phyloP scores from a whole-genome alignment of 345 rosid genomes.

The Geranium rotundifolium region DNA sequence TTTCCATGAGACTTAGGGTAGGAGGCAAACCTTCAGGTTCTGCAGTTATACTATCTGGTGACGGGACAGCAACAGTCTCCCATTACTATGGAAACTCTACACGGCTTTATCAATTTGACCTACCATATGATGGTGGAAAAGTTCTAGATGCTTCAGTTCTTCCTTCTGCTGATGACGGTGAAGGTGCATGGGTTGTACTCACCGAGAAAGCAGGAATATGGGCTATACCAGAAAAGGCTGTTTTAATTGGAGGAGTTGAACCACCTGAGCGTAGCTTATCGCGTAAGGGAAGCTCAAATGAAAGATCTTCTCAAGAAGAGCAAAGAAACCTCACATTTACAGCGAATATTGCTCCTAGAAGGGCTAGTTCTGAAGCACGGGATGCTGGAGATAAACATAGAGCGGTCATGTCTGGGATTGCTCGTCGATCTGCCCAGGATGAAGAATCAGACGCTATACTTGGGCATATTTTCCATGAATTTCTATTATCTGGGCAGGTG shows the following conservation, averaged over 20 bases:
- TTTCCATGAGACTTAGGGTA: slow-evolving; percentile 76
- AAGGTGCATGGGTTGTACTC: slow-evolving; percentile 84
- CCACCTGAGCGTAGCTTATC: slow-evolving; percentile 92
- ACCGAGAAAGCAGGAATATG: slow-evolving; percentile 95
- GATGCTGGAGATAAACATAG: slow-evolving; percentile 51
- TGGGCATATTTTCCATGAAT: slow-evolving; percentile 65
- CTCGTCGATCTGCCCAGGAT: slow-evolving; percentile 57
- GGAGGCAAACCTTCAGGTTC: slow-evolving; percentile 91
- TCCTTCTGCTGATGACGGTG: slow-evolving; percentile 57
- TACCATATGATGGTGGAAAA: slow-evolving; percentile 93
- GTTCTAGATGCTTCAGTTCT: slow-evolving; percentile 91
- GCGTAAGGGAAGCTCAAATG: slow-evolving; percentile 81
- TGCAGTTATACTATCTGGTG: slow-evolving; percentile 76
- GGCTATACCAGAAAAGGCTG: slow-evolving; percentile 92
- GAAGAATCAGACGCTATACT: slow-evolving; percentile 91
- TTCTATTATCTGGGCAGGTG: slow-evolving; percentile 55
- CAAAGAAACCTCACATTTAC: slow-evolving; percentile 35
- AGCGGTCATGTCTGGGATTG: slow-evolving; percentile 34
- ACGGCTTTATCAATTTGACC: slow-evolving; percentile 80
- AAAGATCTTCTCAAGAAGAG: slow-evolving; percentile 58
- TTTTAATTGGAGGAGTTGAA: slow-evolving; percentile 81
- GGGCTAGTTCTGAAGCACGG: slow-evolving; percentile 48
- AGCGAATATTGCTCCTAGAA: slow-evolving; percentile 46
- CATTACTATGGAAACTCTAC: slow-evolving; percentile 56
- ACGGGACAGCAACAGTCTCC: slow-evolving; percentile 88